Evolutionary conservation across 169 alveolate species (phyloP).

Genomic region (Miamiensis avidus): DNA sequence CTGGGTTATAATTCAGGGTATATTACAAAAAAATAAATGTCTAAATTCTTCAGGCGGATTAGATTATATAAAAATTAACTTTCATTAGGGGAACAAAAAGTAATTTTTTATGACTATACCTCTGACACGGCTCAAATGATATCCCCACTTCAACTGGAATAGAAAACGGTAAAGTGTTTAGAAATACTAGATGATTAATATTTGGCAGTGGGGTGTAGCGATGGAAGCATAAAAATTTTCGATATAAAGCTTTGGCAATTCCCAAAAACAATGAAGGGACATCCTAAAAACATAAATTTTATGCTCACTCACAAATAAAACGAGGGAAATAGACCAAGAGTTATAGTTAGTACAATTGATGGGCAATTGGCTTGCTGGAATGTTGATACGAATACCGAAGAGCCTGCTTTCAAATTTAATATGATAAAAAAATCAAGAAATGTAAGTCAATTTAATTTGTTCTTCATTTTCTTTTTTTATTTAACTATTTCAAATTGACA

Average conservation of each 20-base stretch:
- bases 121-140: conserved; percentile 24
- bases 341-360: conserved; percentile 40
- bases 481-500: too few species aligned
- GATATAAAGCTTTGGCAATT: conserved; percentile 19
- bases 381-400: conserved; percentile 36
- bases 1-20: conserved; percentile 24
- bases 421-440: conserved; percentile 35
- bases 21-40: too few species aligned
- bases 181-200: conserved; percentile 33
- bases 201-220: conserved; percentile 39
- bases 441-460: background rate
- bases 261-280: conserved; percentile 33
- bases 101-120: conserved; percentile 34
- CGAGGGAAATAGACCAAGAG: conserved; percentile 31
- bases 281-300: conserved; percentile 24
- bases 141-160: conserved; percentile 21
- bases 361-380: conserved; percentile 45
- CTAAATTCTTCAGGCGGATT: too few species aligned
- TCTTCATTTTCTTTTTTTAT: too few species aligned
- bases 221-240: conserved; percentile 38
- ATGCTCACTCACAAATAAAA: conserved; percentile 35
- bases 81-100: conserved; percentile 30
- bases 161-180: conserved; percentile 25
- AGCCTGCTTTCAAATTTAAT: conserved; percentile 31
- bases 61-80: too few species aligned